Base-by-base conservation (phyloP, 768 basidiomycete genomes). In the Mycena floridula region DNA sequence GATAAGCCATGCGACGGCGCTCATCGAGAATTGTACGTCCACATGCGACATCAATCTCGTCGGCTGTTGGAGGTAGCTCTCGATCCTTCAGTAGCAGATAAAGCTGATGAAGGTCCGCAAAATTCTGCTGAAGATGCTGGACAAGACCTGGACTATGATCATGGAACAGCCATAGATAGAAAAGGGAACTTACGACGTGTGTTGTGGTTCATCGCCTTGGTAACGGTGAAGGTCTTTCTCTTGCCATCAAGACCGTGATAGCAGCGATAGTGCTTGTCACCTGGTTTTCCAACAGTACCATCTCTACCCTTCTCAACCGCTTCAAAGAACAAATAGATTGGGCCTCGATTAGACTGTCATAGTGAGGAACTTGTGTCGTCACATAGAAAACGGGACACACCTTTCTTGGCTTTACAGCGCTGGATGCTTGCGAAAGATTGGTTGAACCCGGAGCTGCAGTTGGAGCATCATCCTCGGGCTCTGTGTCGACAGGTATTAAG, bases 251-350 rank as follows among this genome's bases (percentile, higher is more conserved):
- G n/a, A n/a, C n/a, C n/a, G 25, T 56, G 56, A 18, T 20, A 44
- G 42, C 56, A 62, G 32, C 51, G 46, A 43, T 55, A 60, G 40
- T 60, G 51, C 25, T 44, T 51, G 23, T 38, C 22, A 21, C 51
- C 53, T 20, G 32, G 32, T 18, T 26, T 25, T 16, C 20, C n/a
- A 5, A 35, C 12, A 1, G 25, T 38, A 0, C 51, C 53, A 22
- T 48, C 22, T 15, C 25, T 15, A 27, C 47, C 40, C 4, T 5
- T 7, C 2, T 32, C 21, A 16, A 50, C 41, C 5, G 28, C 12
- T 43, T 57, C 50, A 25, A 45, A 59, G 38, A 42, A 52, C 22
- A 35, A 30, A 28, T 54, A 54, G 5, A 54, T 48, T 2, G 52
- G 52, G 7, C 18, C 18, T 7, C 3, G 13, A 4, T 35, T 35